These are phyloP conservation scores for Metrosideros polymorpha DNA, from an alignment of 441 rosid genomes.

Conservation along the genomic window DNA sequence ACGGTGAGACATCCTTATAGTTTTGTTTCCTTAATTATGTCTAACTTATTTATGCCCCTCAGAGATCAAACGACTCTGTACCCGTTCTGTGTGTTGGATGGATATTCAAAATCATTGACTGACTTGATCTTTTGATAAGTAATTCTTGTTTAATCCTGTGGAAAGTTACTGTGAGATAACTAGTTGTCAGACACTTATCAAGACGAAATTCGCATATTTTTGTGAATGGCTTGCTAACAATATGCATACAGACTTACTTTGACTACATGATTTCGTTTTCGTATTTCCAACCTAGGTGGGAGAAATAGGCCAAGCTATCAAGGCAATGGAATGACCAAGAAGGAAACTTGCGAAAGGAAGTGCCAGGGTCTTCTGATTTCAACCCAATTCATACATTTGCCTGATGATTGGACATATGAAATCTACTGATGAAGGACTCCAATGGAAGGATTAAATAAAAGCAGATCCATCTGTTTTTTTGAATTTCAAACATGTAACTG, in stretches of 20 bases:
- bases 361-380: not conserved
- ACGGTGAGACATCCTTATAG: not conserved
- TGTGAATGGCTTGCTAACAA: not conserved
- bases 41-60: not conserved
- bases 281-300: not conserved
- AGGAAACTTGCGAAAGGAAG: not conserved
- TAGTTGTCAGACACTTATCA: not conserved
- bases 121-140: not conserved
- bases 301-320: not conserved
- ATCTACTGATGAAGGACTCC: not conserved
- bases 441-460: not conserved
- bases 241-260: not conserved
- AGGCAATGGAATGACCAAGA: not conserved
- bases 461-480: not conserved
- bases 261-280: not conserved
- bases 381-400: not conserved
- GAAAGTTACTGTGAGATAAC: not conserved
- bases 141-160: not conserved
- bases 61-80: not conserved
- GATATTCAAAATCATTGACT: not conserved
- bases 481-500: not conserved
- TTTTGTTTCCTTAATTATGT: not conserved
- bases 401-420: not conserved
- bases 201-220: not conserved
- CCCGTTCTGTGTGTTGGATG: not conserved